These are phyloP conservation scores for Paragyromitra xinjiangensis DNA, from an alignment of 495 filamentous ascomycete genomes.

Conservation along the genomic window DNA sequence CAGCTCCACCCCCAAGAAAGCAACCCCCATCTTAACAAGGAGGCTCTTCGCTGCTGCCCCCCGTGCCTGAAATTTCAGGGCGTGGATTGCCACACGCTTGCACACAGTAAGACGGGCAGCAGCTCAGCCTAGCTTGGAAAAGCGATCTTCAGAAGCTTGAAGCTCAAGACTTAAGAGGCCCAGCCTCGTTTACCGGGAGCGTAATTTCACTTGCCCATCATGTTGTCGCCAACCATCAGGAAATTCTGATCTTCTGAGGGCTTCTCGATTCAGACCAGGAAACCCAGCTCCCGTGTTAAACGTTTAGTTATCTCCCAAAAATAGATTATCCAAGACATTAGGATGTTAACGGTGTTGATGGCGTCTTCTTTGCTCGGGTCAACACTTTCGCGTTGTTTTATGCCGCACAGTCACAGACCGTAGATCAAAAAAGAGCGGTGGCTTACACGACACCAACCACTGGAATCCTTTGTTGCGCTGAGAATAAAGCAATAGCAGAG, in stretches of 20 bases:
- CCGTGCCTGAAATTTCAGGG: conserved; percentile 19
- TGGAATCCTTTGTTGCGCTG: background rate
- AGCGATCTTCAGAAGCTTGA: conserved; percentile 25
- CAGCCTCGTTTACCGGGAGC: conserved; percentile 16
- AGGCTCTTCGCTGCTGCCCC: conserved; percentile 19
- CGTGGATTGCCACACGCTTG: conserved; percentile 14
- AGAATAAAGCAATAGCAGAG: background rate
- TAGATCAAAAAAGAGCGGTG: background rate
- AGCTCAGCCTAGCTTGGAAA: conserved; percentile 17
- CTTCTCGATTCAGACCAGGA: conserved; percentile 13
- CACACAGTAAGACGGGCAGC: conserved; percentile 2
- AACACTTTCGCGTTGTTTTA: conserved; percentile 20
- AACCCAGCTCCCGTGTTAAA: conserved; percentile 12
- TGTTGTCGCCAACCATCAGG: conserved; percentile 6
- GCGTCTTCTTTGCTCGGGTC: conserved; percentile 9
- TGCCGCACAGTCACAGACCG: conserved; percentile 6
- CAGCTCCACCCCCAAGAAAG: conserved; percentile 17
- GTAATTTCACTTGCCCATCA: conserved; percentile 35
- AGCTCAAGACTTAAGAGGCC: background rate
- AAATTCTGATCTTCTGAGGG: conserved; percentile 11
- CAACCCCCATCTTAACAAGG: conserved; percentile 10
- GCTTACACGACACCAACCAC: background rate
- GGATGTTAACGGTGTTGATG: conserved; percentile 6
- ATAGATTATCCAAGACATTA: conserved; percentile 26
- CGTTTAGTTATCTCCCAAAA: conserved; percentile 31